Evolutionary conservation across 2,329 filamentous ascomycete genomes (phyloP).

Genomic region (Aspergillus floridensis): DNA sequence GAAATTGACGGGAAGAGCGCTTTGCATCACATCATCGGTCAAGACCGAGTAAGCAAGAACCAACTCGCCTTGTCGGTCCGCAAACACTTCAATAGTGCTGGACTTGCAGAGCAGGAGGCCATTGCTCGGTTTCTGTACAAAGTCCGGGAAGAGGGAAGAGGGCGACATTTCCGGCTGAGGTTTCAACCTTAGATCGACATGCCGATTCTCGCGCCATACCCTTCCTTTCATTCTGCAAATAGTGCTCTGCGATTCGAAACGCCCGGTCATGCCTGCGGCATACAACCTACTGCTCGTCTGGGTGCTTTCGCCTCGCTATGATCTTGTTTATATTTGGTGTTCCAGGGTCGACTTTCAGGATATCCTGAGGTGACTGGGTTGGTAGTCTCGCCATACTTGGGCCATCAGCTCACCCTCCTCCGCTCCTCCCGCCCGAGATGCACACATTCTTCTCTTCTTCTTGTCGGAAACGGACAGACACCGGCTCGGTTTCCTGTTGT

Average conservation of each 20-base stretch:
- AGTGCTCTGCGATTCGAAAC: not conserved
- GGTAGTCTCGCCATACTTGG: not conserved
- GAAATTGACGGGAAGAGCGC: constrained; percentile 17
- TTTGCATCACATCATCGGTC: constrained; percentile 31
- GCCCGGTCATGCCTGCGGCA: not conserved
- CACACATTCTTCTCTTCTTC: not conserved
- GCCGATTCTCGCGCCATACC: not conserved
- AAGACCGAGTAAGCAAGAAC: constrained; percentile 42
- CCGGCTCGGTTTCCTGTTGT: not conserved
- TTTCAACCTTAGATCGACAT: constrained; percentile 38
- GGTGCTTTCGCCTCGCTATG: not conserved
- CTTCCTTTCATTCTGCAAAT: not conserved
- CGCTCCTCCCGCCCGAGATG: not conserved
- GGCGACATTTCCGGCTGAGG: constrained; percentile 41
- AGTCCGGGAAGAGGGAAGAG: constrained; percentile 46
- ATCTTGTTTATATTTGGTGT: not conserved
- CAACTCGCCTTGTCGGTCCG: constrained; percentile 44
- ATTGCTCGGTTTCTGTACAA: constrained; percentile 50
- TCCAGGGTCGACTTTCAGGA: not conserved
- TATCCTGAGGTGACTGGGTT: not conserved
- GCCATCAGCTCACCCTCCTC: not conserved
- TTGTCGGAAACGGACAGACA: not conserved
- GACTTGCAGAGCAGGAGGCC: constrained; percentile 46
- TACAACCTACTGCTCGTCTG: not conserved
- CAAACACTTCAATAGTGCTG: constrained; percentile 49